A percentile compares a stretch with the other conserved stretches of the same genome.
Evolutionary conservation across 176 grass and related monocot genomes (phyloP).

Genomic region (Tillandsia leiboldiana): DNA sequence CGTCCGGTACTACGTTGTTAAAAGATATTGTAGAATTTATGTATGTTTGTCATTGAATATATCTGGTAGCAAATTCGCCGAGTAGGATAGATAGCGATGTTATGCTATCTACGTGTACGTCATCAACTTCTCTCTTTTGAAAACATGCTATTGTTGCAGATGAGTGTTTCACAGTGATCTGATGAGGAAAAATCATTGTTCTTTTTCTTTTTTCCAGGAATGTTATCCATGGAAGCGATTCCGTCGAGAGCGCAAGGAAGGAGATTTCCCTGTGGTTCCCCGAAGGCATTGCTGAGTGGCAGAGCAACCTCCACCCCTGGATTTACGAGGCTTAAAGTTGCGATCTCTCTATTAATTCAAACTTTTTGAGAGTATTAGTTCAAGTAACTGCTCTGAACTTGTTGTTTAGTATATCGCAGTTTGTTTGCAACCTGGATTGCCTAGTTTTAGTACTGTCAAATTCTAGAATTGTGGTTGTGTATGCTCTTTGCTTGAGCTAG

Average conservation of each 20-base stretch:
- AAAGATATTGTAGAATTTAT: not conserved
- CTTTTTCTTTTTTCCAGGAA: constrained; percentile 35
- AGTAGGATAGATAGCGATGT: not conserved
- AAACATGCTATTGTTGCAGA: too few relatives aligned
- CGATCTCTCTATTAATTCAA: not conserved
- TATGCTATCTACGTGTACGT: not conserved
- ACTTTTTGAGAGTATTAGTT: not conserved
- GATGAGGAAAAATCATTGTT: not conserved
- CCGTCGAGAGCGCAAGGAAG: constrained; percentile 73
- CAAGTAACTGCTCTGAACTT: not conserved
- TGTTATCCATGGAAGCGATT: constrained; percentile 89
- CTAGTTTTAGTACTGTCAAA: too few relatives aligned
- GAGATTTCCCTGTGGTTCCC: constrained; percentile 97
- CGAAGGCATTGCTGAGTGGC: constrained; percentile 56
- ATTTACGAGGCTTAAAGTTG: constrained; percentile 78
- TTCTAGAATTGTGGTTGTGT: too few relatives aligned
- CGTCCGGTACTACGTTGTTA: too few relatives aligned
- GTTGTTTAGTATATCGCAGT: not conserved
- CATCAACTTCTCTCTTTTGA: too few relatives aligned
- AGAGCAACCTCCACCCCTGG: constrained; percentile 80
- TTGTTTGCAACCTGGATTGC: too few relatives aligned
- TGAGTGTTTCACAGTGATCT: not conserved
- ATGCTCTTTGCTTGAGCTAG: too few relatives aligned
- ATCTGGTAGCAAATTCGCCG: not conserved
- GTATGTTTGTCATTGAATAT: not conserved